A percentile compares a stretch with the other conserved stretches of the same genome.
These are phyloP conservation scores for Mucor velutinosus DNA, from an alignment of 371 early-diverging fungal genomes.

Conservation along the genomic window DNA sequence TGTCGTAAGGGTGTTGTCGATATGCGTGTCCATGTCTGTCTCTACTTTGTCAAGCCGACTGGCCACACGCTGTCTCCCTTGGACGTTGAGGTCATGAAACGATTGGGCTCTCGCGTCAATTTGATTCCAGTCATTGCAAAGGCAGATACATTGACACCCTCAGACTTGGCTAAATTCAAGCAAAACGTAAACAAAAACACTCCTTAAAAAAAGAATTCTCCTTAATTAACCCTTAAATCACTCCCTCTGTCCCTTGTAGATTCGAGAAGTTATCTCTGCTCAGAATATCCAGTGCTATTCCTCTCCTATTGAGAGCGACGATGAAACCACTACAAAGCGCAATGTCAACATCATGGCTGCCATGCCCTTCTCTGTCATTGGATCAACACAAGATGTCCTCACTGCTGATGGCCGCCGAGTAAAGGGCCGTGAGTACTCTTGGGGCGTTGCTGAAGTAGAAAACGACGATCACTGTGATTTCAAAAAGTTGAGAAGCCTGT, in stretches of 20 bases:
- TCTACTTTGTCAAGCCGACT: slow-evolving; percentile 91
- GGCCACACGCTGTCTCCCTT: slow-evolving; percentile 84
- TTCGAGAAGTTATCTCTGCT: slow-evolving; percentile 76
- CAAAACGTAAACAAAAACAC: slow-evolving; percentile 59
- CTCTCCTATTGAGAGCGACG: slow-evolving; percentile 85
- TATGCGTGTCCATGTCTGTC: slow-evolving; percentile 87
- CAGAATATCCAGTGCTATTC: slow-evolving; percentile 82
- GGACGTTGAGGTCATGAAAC: slow-evolving; percentile 89
- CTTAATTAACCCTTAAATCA: background rate
- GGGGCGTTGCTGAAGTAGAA: slow-evolving; percentile 96
- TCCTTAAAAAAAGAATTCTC: background rate
- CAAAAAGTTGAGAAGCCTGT: slow-evolving; percentile 88
- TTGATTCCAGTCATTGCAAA: slow-evolving; percentile 94
- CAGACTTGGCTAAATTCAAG: slow-evolving; percentile 83
- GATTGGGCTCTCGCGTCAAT: slow-evolving; percentile 83
- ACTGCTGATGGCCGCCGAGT: slow-evolving; percentile 76
- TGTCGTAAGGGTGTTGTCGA: slow-evolving; percentile 83
- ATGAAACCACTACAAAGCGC: slow-evolving; percentile 75
- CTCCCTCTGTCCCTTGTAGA: slow-evolving; percentile 35
- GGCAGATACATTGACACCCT: slow-evolving; percentile 88
- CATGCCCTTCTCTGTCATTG: slow-evolving; percentile 95
- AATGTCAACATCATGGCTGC: slow-evolving; percentile 88
- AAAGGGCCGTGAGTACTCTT: slow-evolving; percentile 90
- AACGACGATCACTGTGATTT: slow-evolving; percentile 93
- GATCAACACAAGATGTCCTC: slow-evolving; percentile 83